These are phyloP conservation scores for Pistacia integerrima DNA, from an alignment of 345 rosid species.

Conservation along the genomic window DNA sequence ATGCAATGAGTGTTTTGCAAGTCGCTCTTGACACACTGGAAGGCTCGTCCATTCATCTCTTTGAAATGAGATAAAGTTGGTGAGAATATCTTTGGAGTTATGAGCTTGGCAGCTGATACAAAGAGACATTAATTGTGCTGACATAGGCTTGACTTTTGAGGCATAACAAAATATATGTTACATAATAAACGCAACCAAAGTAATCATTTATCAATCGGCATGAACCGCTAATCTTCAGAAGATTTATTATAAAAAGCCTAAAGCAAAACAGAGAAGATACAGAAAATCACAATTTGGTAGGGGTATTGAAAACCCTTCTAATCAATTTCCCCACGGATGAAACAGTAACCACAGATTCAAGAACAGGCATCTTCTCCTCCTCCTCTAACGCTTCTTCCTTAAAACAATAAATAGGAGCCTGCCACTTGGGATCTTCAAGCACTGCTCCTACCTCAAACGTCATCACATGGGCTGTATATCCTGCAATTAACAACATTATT, in stretches of 20 bases:
- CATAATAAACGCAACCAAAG: too few relatives aligned
- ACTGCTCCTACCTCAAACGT: constrained; percentile 66
- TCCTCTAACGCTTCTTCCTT: constrained; percentile 19
- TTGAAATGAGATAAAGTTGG: too few relatives aligned
- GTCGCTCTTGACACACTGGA: too few relatives aligned
- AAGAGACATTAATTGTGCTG: too few relatives aligned
- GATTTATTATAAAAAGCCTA: not conserved
- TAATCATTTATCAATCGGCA: not conserved
- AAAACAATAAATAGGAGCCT: constrained; percentile 63
- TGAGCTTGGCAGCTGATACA: too few relatives aligned
- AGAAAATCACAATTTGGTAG: not conserved
- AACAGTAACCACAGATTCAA: constrained; percentile 20
- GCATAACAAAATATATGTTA: too few relatives aligned
- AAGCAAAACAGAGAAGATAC: not conserved
- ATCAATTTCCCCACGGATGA: constrained; percentile 12
- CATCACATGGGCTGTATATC: constrained; percentile 58
- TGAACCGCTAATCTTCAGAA: not conserved
- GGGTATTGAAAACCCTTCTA: constrained; percentile 7
- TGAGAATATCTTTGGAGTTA: too few relatives aligned
- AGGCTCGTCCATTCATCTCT: too few relatives aligned
- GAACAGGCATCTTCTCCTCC: constrained; percentile 14
- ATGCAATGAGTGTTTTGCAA: too few relatives aligned
- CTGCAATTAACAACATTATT: constrained; percentile 29
- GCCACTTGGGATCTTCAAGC: constrained; percentile 62
- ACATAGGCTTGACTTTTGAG: too few relatives aligned